Conservation (phyloP, 31 red algal genomes). For the Odonthalia washingtoniensis region DNA sequence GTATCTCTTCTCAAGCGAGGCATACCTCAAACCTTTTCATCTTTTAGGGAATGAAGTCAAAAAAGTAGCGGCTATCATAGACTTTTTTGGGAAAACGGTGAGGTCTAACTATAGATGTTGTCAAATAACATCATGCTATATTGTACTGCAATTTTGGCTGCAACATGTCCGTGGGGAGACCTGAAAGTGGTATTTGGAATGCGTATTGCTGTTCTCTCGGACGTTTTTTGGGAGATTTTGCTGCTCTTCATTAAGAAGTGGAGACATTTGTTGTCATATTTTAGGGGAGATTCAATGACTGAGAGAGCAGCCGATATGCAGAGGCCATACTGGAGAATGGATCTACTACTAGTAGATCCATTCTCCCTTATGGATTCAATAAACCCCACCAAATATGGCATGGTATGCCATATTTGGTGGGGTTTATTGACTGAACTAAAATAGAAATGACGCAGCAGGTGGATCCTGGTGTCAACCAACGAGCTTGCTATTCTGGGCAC, state of each 20-base stretch:
- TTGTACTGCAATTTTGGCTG: background rate
- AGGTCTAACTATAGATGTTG: background rate
- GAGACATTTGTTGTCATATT: background rate
- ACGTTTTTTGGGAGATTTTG: constrained; percentile 23
- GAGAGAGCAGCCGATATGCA: constrained; percentile 3
- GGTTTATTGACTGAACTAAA: constrained; percentile 34
- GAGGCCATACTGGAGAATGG: background rate
- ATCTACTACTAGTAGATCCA: no score
- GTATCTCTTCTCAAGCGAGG: background rate
- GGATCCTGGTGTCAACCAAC: background rate
- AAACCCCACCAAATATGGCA: no score
- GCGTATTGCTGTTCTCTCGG: background rate
- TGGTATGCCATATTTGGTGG: background rate
- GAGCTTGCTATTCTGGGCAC: background rate
- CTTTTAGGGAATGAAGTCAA: background rate
- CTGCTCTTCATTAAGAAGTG: background rate
- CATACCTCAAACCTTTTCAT: background rate
- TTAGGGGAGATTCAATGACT: background rate
- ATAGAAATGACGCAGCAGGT: background rate
- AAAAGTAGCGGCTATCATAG: background rate
- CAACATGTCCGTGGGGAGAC: background rate
- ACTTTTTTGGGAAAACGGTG: background rate
- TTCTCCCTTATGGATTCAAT: no score
- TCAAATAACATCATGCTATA: background rate
- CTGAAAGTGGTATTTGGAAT: constrained; percentile 16